Evolutionary conservation across 192 early-diverging fungal species (phyloP), one percentile per base, ranked within the genome.

Genomic region (Dimargaris cristalligena): DNA sequence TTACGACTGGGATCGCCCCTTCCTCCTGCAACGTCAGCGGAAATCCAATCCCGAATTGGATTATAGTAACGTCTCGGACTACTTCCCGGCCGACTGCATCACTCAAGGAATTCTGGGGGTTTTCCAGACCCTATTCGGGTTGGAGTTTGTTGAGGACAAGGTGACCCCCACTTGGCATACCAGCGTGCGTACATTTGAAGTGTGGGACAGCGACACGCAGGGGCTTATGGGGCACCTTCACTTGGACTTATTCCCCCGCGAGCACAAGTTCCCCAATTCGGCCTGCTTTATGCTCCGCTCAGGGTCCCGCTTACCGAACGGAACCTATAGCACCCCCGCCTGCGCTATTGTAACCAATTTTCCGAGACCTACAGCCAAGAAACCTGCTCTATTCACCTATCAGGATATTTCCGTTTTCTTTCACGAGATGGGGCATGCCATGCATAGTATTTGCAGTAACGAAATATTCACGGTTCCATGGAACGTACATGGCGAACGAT

Each of bases 351-450:
- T 85, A 0, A 71, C 74, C 51, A 84, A 81, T 65, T 84, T 84
- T 60, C 69, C 80, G 58, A 84, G 80, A 60, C 75, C 81, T 1
- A 82, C 85, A 9, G 45, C 75, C 2, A 72, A 72, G 14, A 71
- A 76, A 20, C 90, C 88, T 23, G 80, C 86, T 9, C 65, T 90
- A 44, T 72, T 90, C 28, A 84, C 82, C 64, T 88, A 92, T 64
- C 70, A 67, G 57, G 88, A 92, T 67, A 83, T 87, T 16, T 73
- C 75, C 34, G 90, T 88, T 2, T 79, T 84, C 51, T 86, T 88
- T 75, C 90, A 92, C 61, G 90, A 92, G 68, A 74, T 92, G 62
- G 90, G 86, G 38, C 79, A 83, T 59, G 75, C 75, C 22, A 77
- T 80, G 60, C 74, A 76, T 65, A 66, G 69, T 20, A 59, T 89